Evolutionary conservation across 2,329 filamentous ascomycete genomes (phyloP).

Genomic region (Lecanoromycetidae sp.): DNA sequence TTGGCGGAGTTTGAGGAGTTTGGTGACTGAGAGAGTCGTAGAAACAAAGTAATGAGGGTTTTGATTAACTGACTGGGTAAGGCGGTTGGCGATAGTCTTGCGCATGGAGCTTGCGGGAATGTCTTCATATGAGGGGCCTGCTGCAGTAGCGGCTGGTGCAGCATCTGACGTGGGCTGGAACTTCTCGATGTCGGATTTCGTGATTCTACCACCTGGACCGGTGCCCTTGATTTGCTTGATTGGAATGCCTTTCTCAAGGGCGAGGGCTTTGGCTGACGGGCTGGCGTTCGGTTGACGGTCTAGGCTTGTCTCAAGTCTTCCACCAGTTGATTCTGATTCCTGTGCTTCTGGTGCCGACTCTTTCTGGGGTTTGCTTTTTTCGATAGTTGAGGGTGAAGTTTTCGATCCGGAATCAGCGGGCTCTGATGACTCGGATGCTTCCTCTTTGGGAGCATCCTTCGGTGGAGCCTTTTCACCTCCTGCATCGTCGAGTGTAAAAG

Average conservation of each 20-base stretch:
- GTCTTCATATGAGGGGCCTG: constrained; percentile 65
- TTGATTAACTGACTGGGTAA: constrained; percentile 76
- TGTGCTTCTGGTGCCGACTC: constrained; percentile 44
- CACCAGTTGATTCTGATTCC: constrained; percentile 61
- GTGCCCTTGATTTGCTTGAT: constrained; percentile 73
- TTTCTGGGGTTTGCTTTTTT: constrained; percentile 35
- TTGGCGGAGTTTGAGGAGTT: constrained; percentile 90
- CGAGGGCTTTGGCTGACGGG: constrained; percentile 66
- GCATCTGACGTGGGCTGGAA: constrained; percentile 44
- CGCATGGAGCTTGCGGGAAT: constrained; percentile 82
- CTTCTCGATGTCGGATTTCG: constrained; percentile 88
- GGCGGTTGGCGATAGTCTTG: constrained; percentile 89
- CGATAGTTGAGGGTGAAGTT: constrained; percentile 42
- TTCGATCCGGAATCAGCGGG: constrained; percentile 44
- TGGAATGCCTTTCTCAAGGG: constrained; percentile 70
- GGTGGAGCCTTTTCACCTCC: constrained; percentile 64
- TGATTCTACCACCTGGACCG: constrained; percentile 75
- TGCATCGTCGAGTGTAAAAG: constrained; percentile 78
- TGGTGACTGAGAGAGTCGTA: constrained; percentile 77
- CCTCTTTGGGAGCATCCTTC: constrained; percentile 50
- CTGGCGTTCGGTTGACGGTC: constrained; percentile 67
- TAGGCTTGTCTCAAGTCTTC: constrained; percentile 69
- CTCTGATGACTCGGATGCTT: constrained; percentile 52
- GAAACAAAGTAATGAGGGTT: constrained; percentile 99
- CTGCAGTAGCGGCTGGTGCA: constrained; percentile 36